Evolutionary conservation across 495 filamentous ascomycete genomes (phyloP).

Genomic region (Entonaema liquescens): DNA sequence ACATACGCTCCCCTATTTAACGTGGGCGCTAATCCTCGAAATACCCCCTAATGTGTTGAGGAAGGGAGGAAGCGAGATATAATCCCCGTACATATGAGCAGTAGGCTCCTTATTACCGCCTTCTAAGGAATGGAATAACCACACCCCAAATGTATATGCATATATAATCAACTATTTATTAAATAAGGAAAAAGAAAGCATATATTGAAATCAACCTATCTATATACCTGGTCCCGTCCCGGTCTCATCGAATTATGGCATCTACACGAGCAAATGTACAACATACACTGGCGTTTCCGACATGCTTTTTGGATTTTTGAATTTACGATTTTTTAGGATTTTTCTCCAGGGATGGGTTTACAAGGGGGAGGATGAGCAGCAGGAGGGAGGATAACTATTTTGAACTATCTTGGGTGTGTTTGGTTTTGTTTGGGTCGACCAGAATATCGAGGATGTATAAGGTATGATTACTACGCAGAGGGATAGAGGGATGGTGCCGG

Average conservation of each 20-base stretch:
- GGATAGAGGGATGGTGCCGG: too few relatives aligned
- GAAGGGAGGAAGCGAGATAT: not conserved
- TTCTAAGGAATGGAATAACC: slow-evolving; percentile 39
- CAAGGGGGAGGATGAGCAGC: not conserved
- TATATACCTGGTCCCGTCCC: not conserved
- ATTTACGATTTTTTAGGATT: not conserved
- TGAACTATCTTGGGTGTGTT: not conserved
- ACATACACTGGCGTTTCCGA: slow-evolving; percentile 19
- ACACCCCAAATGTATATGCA: slow-evolving; percentile 27
- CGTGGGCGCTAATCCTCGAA: not conserved
- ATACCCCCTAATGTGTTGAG: slow-evolving; percentile 5
- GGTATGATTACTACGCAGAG: not conserved
- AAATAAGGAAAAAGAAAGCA: slow-evolving; percentile 2
- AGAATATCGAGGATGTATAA: not conserved
- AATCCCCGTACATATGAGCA: slow-evolving; percentile 19
- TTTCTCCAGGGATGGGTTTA: not conserved
- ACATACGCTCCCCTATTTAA: slow-evolving; percentile 2
- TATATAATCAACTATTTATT: slow-evolving; percentile 15
- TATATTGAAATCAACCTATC: not conserved
- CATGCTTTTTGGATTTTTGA: not conserved
- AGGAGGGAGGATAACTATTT: not conserved
- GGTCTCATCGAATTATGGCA: slow-evolving; percentile 1
- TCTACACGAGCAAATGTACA: slow-evolving; percentile 3
- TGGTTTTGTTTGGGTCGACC: not conserved
- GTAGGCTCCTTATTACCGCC: slow-evolving; percentile 31